These are phyloP conservation scores for Ceriops decandra DNA, from an alignment of 345 rosid genomes.

Conservation along the genomic window DNA sequence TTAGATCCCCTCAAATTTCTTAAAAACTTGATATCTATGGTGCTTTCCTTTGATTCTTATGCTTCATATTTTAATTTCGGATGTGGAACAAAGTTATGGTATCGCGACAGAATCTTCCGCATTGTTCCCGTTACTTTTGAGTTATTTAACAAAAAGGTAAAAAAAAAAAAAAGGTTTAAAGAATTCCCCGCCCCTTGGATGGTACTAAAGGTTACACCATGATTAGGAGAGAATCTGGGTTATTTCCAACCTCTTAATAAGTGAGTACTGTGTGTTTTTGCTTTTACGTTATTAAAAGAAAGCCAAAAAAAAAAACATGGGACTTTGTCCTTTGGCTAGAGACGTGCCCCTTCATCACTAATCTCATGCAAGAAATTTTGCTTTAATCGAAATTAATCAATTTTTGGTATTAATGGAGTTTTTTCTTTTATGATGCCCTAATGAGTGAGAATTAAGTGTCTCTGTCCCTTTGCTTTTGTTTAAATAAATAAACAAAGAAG, in stretches of 20 bases:
- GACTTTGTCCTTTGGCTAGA: no score
- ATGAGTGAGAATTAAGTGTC: no score
- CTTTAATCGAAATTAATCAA: no score
- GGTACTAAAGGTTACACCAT: constrained; percentile 2
- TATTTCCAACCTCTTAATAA: no score
- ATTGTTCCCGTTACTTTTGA: constrained; percentile 18
- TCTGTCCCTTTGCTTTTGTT: no score
- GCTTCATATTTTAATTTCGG: not conserved
- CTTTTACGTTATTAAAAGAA: no score
- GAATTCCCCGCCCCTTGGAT: not conserved
- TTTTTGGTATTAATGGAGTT: no score
- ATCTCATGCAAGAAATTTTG: no score
- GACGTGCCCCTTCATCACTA: no score
- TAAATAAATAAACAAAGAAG: not conserved
- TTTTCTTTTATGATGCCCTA: no score
- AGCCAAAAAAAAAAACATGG: no score
- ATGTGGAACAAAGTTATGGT: not conserved
- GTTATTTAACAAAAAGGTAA: constrained; percentile 6
- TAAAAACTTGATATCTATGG: not conserved
- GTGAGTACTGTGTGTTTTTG: no score
- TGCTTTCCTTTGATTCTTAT: constrained; percentile 10
- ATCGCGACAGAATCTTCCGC: constrained; percentile 29
- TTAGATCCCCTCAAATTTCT: constrained; percentile 19
- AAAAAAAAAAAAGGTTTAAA: not conserved
- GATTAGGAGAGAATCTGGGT: not conserved